Conservation (phyloP, 2,329 filamentous ascomycete species). For the Pleurostoma richardsiae region DNA sequence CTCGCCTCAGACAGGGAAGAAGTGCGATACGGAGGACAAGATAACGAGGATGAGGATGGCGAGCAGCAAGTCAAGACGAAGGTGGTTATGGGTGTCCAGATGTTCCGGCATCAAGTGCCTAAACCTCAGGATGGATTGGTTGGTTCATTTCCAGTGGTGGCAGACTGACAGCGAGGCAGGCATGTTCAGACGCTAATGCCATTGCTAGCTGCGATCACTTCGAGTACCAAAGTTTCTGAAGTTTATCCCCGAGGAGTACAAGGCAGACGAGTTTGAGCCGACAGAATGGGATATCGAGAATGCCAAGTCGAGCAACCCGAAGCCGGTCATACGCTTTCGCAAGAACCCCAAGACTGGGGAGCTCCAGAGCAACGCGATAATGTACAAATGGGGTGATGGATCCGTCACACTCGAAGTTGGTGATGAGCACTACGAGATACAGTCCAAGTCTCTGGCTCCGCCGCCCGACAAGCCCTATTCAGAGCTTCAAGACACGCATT, state of each 20-base stretch:
- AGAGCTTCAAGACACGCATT: conserved; percentile 66
- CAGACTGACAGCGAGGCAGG: too few species aligned
- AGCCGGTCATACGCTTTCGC: conserved; percentile 65
- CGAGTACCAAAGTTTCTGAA: conserved; percentile 70
- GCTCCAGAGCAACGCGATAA: conserved; percentile 68
- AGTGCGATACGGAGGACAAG: conserved; percentile 28
- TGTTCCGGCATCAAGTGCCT: conserved; percentile 66
- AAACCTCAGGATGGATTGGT: conserved; percentile 68
- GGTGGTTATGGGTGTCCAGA: conserved; percentile 56
- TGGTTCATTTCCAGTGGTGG: conserved; percentile 16
- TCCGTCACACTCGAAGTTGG: conserved; percentile 72
- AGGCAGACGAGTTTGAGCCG: conserved; percentile 60
- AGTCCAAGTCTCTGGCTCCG: conserved; percentile 65
- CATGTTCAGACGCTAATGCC: too few species aligned
- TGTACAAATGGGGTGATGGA: conserved; percentile 76
- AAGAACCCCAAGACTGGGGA: conserved; percentile 60
- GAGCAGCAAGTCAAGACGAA: conserved; percentile 38
- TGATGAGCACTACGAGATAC: conserved; percentile 70
- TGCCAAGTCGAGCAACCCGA: conserved; percentile 48
- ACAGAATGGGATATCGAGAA: conserved; percentile 49
- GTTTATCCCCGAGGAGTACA: conserved; percentile 63
- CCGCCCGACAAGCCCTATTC: conserved; percentile 54
- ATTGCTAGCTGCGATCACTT: conserved; percentile 58
- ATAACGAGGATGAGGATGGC: conserved; percentile 38
- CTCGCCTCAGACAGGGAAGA: conserved; percentile 45